Base-by-base conservation (phyloP, 2,329 filamentous ascomycete species). In the Colletotrichum gigasporum region DNA sequence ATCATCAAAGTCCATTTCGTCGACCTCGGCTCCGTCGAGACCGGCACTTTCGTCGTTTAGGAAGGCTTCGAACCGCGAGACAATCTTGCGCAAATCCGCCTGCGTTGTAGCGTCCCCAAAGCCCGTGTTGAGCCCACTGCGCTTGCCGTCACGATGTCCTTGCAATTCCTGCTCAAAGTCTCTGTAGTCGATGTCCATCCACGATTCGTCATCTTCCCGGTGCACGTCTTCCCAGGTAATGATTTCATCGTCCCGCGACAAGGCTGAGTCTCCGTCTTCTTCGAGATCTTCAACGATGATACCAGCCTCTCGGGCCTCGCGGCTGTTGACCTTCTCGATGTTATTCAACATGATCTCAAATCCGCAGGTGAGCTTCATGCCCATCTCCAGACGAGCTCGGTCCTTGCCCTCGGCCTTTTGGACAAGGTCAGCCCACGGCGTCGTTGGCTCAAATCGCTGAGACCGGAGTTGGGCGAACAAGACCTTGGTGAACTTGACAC, bases 51-150 rank as follows among this genome's bases (percentile, higher is more conserved):
- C 91, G 70, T 98, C 93, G 59, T 96, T 92, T 45, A 99, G 78
- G 70, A 99, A 98, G 11, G 91, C 84, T 72, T 97, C 94, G 72
- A 99, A 98, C n/a, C 93, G 88, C 47, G 92, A 91, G 0, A 99
- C 96, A 74, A 98, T 97, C 72, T 95, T 95, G 56, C 91, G 90
- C 20, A 99, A 81, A 73, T 97, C 91, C 4, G 89, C 88, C 71
- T 94, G 89, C 0, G 90, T 87, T 22, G 82, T 82, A 4, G 85
- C 80, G 73, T 94, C 89, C 2, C 90, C 91, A 72, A 92, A 89
- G 0, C 83, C 83, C 26, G 69, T 69, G 47, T 79, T 81, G 9
- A 37, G 14, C 3, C 28, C 14, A 11, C 20, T 24, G 4, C 8
- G 16, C 10, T 24, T 41, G 1, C 14, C 32, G 3, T 22, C 28